A percentile compares a stretch with the other conserved stretches of the same genome.
Conservation (phyloP, 352 stramenopile genomes). For the Lagenidium giganteum region DNA sequence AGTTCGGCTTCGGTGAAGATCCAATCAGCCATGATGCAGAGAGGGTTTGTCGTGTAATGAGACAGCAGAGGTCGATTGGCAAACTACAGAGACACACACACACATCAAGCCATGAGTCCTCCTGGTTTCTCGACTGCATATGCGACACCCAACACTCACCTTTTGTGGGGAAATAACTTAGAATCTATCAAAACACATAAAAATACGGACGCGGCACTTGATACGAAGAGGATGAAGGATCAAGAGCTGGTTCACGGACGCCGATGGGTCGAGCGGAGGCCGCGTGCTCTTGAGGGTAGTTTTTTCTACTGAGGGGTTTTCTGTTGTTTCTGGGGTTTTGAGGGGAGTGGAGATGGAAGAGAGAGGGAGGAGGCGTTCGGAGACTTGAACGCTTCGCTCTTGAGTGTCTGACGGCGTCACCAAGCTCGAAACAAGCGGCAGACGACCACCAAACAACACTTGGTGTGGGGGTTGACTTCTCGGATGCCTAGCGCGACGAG, state of each 20-base stretch:
- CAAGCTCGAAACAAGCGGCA: too few species aligned
- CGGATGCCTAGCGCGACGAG: background rate
- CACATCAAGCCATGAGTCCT: constrained; percentile 1
- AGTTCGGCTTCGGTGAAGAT: constrained; percentile 76
- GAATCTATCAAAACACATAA: constrained; percentile 28
- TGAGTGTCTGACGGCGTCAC: too few species aligned
- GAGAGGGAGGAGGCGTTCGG: too few species aligned
- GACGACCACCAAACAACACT: too few species aligned
- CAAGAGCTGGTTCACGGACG: constrained; percentile 3
- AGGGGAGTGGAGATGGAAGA: constrained; percentile 1
- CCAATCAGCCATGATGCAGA: constrained; percentile 51
- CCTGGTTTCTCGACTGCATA: background rate
- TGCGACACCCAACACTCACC: constrained; percentile 8
- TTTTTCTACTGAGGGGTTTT: constrained; percentile 9
- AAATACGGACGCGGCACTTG: constrained; percentile 10
- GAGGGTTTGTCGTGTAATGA: constrained; percentile 17
- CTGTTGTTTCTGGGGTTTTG: constrained; percentile 10
- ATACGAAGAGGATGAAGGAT: background rate
- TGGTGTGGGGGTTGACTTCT: constrained; percentile 2
- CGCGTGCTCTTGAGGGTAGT: constrained; percentile 6
- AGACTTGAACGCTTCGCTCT: too few species aligned
- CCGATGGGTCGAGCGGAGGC: constrained; percentile 6
- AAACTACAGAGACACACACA: constrained; percentile 4
- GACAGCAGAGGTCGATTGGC: constrained; percentile 9
- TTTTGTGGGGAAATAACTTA: constrained; percentile 16